phyloP scores from a whole-genome alignment of 306 rosid genomes.

The Morella rubra region DNA sequence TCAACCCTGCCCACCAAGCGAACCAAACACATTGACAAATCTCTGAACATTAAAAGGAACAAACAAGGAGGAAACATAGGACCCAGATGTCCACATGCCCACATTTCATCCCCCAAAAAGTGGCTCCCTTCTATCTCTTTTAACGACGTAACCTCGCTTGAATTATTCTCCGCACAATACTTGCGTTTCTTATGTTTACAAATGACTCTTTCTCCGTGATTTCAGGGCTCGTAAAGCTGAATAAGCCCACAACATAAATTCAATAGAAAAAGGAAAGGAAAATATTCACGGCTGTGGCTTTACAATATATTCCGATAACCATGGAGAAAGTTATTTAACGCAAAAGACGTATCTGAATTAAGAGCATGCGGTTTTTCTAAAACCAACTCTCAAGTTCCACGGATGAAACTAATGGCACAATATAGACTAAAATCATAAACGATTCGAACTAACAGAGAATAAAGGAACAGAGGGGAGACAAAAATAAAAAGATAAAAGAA shows the following conservation, averaged over 20 bases:
- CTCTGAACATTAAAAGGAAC: constrained; percentile 27
- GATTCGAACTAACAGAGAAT: neutral
- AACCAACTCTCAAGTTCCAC: neutral
- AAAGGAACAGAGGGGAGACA: neutral
- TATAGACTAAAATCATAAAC: neutral
- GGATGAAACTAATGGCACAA: neutral
- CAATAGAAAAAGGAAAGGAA: neutral
- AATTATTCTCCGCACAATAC: constrained; percentile 61
- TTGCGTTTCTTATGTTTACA: constrained; percentile 19
- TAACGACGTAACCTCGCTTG: constrained; percentile 40
- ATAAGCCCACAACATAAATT: constrained; percentile 14
- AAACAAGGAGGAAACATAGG: constrained; percentile 31
- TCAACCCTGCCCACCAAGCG: constrained; percentile 14
- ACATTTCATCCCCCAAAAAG: constrained; percentile 42
- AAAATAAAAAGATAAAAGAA: neutral
- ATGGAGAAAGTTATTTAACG: neutral
- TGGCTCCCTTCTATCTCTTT: constrained; percentile 37
- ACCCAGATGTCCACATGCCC: constrained; percentile 40
- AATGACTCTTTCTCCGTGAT: constrained; percentile 51
- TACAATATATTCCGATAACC: constrained; percentile 21
- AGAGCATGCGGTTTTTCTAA: neutral
- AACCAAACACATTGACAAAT: constrained; percentile 16
- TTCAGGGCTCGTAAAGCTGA: constrained; percentile 49
- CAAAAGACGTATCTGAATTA: neutral
- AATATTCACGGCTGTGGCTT: constrained; percentile 21